These are phyloP conservation scores for Yamadazyma philogaea DNA, from an alignment of 805 yeast species.

Conservation along the genomic window DNA sequence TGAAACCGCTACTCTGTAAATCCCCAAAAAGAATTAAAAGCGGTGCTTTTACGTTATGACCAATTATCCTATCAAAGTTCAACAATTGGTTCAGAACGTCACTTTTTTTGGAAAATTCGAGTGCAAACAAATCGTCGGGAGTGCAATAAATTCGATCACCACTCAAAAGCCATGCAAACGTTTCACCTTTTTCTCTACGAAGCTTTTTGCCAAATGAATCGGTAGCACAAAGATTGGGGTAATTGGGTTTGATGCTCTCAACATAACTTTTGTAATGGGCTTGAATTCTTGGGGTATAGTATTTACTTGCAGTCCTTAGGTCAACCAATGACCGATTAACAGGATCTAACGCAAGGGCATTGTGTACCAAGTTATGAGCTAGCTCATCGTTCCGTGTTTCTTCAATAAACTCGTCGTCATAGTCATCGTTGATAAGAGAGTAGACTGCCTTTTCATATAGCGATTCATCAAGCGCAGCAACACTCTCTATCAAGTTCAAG, in stretches of 20 bases:
- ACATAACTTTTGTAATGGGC: conserved; percentile 58
- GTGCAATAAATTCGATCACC: conserved; percentile 60
- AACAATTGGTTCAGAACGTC: conserved; percentile 17
- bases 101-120: conserved; percentile 51
- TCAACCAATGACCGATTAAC: conserved; percentile 29
- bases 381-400: conserved; percentile 6
- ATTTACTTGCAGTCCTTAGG: conserved; percentile 45
- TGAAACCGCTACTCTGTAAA: conserved; percentile 47
- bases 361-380: conserved; percentile 7
- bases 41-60: conserved; percentile 48
- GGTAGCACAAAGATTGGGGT: conserved; percentile 21
- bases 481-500: conserved; percentile 42
- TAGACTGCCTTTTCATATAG: conserved; percentile 33
- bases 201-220: conserved; percentile 32
- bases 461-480: conserved; percentile 32
- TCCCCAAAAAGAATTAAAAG: conserved; percentile 67
- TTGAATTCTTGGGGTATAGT: conserved; percentile 59
- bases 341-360: conserved; percentile 9
- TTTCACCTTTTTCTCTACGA: conserved; percentile 18
- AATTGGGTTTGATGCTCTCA: conserved; percentile 26
- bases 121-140: conserved; percentile 72
- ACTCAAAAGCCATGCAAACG: conserved; percentile 46
- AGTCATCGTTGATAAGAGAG: conserved; percentile 15
- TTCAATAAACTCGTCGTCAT: conserved; percentile 15
- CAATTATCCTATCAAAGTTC: conserved; percentile 66